Base-by-base conservation (phyloP, 75 land plant species). In the Selaginella moellendorffii region DNA sequence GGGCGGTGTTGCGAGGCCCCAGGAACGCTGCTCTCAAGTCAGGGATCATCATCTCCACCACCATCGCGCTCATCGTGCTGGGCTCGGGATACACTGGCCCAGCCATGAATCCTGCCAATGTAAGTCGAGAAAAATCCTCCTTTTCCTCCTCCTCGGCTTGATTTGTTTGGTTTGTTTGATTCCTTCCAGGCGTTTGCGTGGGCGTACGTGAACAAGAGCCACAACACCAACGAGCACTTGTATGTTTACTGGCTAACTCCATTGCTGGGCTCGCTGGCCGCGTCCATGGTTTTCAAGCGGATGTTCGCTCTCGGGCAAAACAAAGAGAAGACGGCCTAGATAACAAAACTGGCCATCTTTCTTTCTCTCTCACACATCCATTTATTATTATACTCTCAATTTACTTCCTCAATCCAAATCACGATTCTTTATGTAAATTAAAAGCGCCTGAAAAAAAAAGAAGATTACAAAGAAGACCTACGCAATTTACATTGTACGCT, bases 61-160 rank as follows among this genome's bases (percentile, higher is more conserved):
- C 85, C 21, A 66, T 84, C 24, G 19, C 67, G 0, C 66, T 86
- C 31, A 78, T 90, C 9, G 31, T 84, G 12, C 30, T 74, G 1
- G 92, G 97, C 0, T 65, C 83, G 29, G 53, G 58, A 0, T 90
- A 87, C 58, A 90, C 92, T 0, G 97, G 97, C 22, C 97, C 97
- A 28, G 65, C 88, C 54, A 84, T 90, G 97, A 90, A 90, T 64
- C 97, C 97, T 25, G 87, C 83, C 64, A 88, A 87, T 77, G 97
- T 86, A 66, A 82, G 83, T 14, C 14, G n/a, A n/a, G n/a, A n/a
- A n/a, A n/a, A n/a, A n/a, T 14, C 14, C 46, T 36, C 46, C 14
- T 14, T 36, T 14, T 36, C 46, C 46, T 36, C 46, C 14, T 14
- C n/a, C n/a, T n/a, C n/a, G n/a, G n/a, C n/a, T n/a, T 26, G 27